Conservation (phyloP, 805 yeast genomes). For the Millerago galiae region DNA sequence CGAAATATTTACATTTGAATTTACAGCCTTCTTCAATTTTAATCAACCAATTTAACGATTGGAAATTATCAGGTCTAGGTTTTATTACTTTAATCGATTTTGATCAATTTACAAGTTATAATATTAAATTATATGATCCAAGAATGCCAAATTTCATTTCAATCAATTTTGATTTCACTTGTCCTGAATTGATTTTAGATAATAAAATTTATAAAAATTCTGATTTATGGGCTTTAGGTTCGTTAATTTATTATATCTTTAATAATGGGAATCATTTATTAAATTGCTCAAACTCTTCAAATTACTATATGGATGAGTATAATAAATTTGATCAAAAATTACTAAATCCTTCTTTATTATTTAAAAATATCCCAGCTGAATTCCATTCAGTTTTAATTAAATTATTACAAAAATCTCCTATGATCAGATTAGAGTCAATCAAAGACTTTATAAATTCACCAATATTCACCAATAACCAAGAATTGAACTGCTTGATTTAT, state of each 20-base stretch:
- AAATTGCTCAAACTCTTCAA: slow-evolving; percentile 45
- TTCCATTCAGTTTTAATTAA: slow-evolving; percentile 40
- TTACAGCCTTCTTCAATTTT: slow-evolving; percentile 72
- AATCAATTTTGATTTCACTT: slow-evolving; percentile 64
- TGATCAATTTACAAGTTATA: slow-evolving; percentile 45
- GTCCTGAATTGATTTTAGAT: slow-evolving; percentile 78
- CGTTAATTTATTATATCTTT: slow-evolving; percentile 66
- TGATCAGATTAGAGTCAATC: slow-evolving; percentile 46
- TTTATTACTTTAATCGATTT: slow-evolving; percentile 39
- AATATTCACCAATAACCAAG: slow-evolving; percentile 3
- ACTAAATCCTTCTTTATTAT: slow-evolving; percentile 32
- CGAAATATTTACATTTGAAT: slow-evolving; percentile 70
- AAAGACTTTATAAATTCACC: slow-evolving; percentile 55
- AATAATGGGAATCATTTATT: slow-evolving; percentile 40
- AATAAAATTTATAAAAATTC: slow-evolving; percentile 55
- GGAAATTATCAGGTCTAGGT: slow-evolving; percentile 84
- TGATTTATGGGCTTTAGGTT: slow-evolving; percentile 83
- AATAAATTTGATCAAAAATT: slow-evolving; percentile 41
- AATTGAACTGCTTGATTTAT: slow-evolving; percentile 6
- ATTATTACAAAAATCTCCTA: slow-evolving; percentile 50
- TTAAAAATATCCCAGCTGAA: slow-evolving; percentile 56
- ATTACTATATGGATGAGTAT: slow-evolving; percentile 56
- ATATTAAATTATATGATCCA: slow-evolving; percentile 66
- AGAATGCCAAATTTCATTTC: slow-evolving; percentile 69
- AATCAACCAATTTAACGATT: slow-evolving; percentile 80